These are phyloP conservation scores for Astragalus glycyphyllos DNA, from an alignment of 306 rosid genomes.

Conservation along the genomic window DNA sequence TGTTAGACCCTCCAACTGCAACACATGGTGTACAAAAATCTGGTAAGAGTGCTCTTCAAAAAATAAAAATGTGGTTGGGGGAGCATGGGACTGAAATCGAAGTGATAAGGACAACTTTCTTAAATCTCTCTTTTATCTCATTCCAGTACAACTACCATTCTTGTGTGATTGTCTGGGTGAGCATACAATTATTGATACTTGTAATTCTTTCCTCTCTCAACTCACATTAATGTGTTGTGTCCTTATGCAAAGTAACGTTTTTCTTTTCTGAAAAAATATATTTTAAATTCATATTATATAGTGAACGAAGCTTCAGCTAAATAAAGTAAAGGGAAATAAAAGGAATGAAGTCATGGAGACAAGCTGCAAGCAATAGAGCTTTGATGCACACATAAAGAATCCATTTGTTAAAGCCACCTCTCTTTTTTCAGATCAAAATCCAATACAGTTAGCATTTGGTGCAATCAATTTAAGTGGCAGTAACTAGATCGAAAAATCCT, in stretches of 20 bases:
- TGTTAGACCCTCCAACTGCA: conserved; percentile 36
- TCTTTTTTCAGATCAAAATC: no score
- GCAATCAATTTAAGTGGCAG: no score
- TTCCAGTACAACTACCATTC: neutral
- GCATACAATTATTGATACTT: neutral
- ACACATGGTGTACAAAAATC: conserved; percentile 40
- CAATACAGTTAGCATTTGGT: no score
- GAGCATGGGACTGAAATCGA: conserved; percentile 21
- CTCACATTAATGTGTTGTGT: neutral
- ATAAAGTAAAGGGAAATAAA: no score
- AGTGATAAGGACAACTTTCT: conserved; percentile 48
- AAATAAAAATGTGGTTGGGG: conserved; percentile 36
- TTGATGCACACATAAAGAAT: no score
- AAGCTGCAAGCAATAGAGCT: no score
- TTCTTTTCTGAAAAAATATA: neutral
- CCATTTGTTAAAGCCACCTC: no score
- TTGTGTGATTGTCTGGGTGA: neutral
- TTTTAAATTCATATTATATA: no score
- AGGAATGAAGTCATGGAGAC: no score
- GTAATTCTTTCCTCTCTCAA: conserved; percentile 1
- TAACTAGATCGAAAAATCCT: no score
- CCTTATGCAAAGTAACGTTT: neutral
- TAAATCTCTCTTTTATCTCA: neutral
- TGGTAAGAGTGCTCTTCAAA: conserved; percentile 7
- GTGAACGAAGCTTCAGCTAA: no score